Base-by-base conservation (phyloP, 2,329 filamentous ascomycete species). In the Cyphellophora europaea region DNA sequence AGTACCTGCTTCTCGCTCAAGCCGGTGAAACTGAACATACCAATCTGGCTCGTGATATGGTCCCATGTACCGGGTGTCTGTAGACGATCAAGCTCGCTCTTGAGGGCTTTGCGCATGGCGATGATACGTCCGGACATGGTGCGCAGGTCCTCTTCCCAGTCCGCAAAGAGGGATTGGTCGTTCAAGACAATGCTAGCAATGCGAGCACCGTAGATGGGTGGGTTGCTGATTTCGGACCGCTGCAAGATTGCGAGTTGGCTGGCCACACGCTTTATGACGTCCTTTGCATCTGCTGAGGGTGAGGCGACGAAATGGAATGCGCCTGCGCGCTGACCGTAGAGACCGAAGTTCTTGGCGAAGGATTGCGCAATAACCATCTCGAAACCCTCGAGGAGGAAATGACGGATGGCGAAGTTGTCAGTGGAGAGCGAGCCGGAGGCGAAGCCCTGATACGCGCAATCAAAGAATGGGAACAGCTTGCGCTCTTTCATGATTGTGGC, bases 31-130 rank as follows among this genome's bases (percentile, higher is more conserved):
- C 81, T 89, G 67, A 98, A 98, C 91, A 98, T 98, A 66, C 91
- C 91, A 56, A 98, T 98, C 72, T 98, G 91, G 53, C 93, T 84
- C 11, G 88, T 95, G 58, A 98, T 93, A 65, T 98, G 91, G 55
- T 88, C 85, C 91, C 91, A 98, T 11, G 74, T 82, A 19, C 89
- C 89, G 0, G 89, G 89, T 0, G 91, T 95, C 18, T 75, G 77
- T 40, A 89, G 72, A 53, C 79, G 76, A 64, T 96, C 89, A 8
- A 98, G 75, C 61, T 88, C 85, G 37, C 67, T 64, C 33, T 85
- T 75, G 49, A 98, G 66, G 3, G 74, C 76, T 53, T 76, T 77
- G 45, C 91, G 79, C 91, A 96, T 98, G 54, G 76, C 74, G 48
- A 84, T 89, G 66, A 98, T 98, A 44, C 91, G 82, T 15, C 91